Percentiles rank a stretch among this genome's conserved stretches.
These are phyloP conservation scores for Apiotrichum porosum DNA, from an alignment of 1,284 basidiomycete species.

Conservation along the genomic window DNA sequence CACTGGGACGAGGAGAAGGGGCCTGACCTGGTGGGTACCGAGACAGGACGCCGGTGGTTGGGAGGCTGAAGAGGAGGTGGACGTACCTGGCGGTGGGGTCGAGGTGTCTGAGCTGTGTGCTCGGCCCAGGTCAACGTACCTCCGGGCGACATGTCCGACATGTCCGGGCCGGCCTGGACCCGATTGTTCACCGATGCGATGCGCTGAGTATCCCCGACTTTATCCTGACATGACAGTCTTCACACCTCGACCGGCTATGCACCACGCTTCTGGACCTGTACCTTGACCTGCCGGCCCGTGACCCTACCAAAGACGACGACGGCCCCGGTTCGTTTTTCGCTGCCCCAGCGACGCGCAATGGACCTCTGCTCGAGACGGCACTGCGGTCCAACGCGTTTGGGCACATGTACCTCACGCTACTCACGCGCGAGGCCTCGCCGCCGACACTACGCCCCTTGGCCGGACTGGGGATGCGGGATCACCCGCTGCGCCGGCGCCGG, in stretches of 20 bases:
- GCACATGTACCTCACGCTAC: slow-evolving; percentile 14
- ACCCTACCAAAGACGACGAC: not conserved
- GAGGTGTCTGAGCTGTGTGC: too few relatives aligned
- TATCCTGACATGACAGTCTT: too few relatives aligned
- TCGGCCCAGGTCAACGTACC: too few relatives aligned
- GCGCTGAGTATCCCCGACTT: too few relatives aligned
- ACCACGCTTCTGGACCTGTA: slow-evolving; percentile 30
- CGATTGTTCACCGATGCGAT: too few relatives aligned
- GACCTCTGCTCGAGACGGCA: slow-evolving; percentile 13
- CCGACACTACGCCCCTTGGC: not conserved
- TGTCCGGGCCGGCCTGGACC: too few relatives aligned
- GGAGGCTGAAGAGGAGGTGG: too few relatives aligned
- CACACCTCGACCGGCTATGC: slow-evolving; percentile 24
- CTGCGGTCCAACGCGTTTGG: slow-evolving; percentile 24
- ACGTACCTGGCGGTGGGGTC: too few relatives aligned
- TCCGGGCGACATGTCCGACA: too few relatives aligned
- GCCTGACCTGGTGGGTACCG: too few relatives aligned
- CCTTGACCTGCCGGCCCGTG: slow-evolving; percentile 25
- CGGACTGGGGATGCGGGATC: slow-evolving; percentile 5
- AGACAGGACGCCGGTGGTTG: too few relatives aligned
- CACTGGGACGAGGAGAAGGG: too few relatives aligned
- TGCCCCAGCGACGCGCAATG: slow-evolving; percentile 11
- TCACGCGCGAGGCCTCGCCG: slow-evolving; percentile 6
- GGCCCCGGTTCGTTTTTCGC: slow-evolving; percentile 8
- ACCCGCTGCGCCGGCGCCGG: slow-evolving; percentile 11